phyloP scores from a whole-genome alignment of 1,284 basidiomycete genomes.

The Trametes versicolor region DNA sequence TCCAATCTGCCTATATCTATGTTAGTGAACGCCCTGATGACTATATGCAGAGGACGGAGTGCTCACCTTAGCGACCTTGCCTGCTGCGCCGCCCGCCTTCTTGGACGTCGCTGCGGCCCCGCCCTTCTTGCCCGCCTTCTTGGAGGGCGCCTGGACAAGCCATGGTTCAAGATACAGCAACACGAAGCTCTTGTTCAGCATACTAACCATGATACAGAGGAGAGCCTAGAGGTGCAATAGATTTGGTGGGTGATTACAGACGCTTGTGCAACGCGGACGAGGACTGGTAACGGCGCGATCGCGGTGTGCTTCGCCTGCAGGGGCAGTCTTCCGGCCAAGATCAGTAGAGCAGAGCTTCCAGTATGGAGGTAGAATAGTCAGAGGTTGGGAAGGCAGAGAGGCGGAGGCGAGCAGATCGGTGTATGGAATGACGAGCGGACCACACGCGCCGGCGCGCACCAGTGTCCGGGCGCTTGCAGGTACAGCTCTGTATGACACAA shows the following conservation, averaged over 20 bases:
- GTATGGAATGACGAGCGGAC: conserved; percentile 25
- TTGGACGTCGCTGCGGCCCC: conserved; percentile 63
- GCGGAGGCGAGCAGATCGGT: conserved; percentile 19
- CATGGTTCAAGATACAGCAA: conserved; percentile 32
- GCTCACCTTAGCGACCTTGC: conserved; percentile 80
- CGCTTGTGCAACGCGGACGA: conserved; percentile 23
- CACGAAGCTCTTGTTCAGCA: conserved; percentile 22
- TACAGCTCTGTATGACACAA: neutral
- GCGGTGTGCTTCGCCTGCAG: conserved; percentile 15
- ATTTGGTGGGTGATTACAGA: conserved; percentile 22
- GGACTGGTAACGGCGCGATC: conserved; percentile 27
- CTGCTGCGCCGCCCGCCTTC: conserved; percentile 62
- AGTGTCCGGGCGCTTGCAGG: neutral
- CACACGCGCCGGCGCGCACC: conserved; percentile 6
- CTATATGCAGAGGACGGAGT: neutral
- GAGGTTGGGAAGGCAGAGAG: conserved; percentile 5
- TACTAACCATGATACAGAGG: conserved; percentile 37
- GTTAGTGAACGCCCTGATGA: neutral
- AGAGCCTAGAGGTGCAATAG: conserved; percentile 14
- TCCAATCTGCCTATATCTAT: conserved; percentile 88
- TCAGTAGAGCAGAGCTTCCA: conserved; percentile 6
- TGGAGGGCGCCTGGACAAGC: conserved; percentile 77
- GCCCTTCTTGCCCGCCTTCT: conserved; percentile 92
- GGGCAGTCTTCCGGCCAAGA: neutral
- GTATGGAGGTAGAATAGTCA: neutral